A percentile compares a stretch with the other conserved stretches of the same genome.
Conservation (phyloP, 2,329 filamentous ascomycete species). For the Didymella sp. region DNA sequence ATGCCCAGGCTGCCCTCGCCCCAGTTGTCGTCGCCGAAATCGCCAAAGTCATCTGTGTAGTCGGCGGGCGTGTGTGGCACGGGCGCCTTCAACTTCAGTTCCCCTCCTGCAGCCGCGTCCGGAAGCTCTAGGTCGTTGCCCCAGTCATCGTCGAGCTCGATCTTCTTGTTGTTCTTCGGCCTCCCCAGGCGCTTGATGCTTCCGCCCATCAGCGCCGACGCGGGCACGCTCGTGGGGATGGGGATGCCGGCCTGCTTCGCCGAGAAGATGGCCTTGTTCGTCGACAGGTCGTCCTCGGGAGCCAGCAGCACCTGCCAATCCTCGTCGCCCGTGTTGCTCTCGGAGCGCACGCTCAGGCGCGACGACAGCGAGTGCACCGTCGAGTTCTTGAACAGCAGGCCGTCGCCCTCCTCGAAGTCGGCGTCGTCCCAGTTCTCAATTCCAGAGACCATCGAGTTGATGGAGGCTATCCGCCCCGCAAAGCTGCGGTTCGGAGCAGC, state of each 20-base stretch:
- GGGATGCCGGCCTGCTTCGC: conserved; percentile 90
- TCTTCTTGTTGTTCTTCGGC: conserved; percentile 53
- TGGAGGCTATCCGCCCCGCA: conserved; percentile 52
- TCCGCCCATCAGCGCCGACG: conserved; percentile 87
- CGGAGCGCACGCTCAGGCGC: conserved; percentile 82
- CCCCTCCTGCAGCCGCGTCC: conserved; percentile 39
- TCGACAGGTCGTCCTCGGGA: conserved; percentile 84
- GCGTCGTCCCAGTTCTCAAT: conserved; percentile 72
- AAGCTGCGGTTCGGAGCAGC: conserved; percentile 47
- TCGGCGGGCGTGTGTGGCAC: conserved; percentile 55
- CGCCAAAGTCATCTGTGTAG: conserved; percentile 68
- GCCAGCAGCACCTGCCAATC: conserved; percentile 87
- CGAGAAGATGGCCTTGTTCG: conserved; percentile 77
- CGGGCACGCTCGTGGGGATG: conserved; percentile 82
- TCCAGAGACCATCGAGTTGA: conserved; percentile 61
- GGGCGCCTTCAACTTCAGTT: conserved; percentile 51
- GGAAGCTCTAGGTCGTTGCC: conserved; percentile 59
- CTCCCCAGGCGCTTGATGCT: conserved; percentile 88
- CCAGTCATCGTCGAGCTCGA: conserved; percentile 59
- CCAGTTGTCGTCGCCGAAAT: conserved; percentile 79
- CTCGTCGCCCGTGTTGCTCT: conserved; percentile 77
- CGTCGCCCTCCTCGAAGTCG: conserved; percentile 54
- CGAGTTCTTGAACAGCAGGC: conserved; percentile 77
- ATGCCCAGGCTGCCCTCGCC: conserved; percentile 92
- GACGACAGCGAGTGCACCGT: conserved; percentile 79